Conservation (phyloP, 768 basidiomycete genomes). For the Panellus pusillus region DNA sequence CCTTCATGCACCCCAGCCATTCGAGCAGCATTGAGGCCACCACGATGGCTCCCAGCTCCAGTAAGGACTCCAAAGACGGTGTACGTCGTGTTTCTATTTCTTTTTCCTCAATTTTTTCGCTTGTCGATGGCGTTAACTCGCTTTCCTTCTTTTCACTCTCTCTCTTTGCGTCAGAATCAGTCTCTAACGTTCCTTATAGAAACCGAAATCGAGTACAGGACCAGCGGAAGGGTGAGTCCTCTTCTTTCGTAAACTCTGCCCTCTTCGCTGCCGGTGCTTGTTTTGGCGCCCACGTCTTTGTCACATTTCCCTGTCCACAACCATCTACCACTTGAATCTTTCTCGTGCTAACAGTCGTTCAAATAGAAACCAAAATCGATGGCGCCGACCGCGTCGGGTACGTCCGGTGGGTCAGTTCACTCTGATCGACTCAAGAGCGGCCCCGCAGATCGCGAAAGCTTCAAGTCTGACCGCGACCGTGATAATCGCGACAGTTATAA, state of each 20-base stretch:
- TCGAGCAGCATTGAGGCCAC: slow-evolving; percentile 18
- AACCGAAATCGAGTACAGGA: slow-evolving; percentile 8
- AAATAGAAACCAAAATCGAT: slow-evolving; percentile 19
- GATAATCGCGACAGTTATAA: background rate
- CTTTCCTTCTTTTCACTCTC: background rate
- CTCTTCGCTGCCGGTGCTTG: background rate
- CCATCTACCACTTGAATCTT: background rate
- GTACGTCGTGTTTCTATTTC: background rate
- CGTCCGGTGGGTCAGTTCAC: background rate
- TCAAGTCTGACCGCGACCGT: slow-evolving; percentile 6
- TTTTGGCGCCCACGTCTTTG: background rate
- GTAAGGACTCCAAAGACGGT: slow-evolving; percentile 17
- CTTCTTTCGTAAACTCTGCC: background rate
- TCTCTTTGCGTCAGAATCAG: background rate
- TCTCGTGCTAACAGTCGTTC: background rate
- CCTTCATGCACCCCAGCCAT: slow-evolving; percentile 10
- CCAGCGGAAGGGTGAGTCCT: slow-evolving; percentile 8
- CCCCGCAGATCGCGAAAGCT: slow-evolving; percentile 11
- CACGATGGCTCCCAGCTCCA: slow-evolving; percentile 17
- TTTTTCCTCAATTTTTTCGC: too few species aligned
- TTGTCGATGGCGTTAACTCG: slow-evolving; percentile 1
- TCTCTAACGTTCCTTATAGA: background rate
- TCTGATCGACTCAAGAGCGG: slow-evolving; percentile 14
- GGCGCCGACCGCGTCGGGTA: slow-evolving; percentile 12
- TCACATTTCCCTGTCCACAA: background rate